Conservation (phyloP, 768 basidiomycete genomes). For the Multifurca ochricompacta region DNA sequence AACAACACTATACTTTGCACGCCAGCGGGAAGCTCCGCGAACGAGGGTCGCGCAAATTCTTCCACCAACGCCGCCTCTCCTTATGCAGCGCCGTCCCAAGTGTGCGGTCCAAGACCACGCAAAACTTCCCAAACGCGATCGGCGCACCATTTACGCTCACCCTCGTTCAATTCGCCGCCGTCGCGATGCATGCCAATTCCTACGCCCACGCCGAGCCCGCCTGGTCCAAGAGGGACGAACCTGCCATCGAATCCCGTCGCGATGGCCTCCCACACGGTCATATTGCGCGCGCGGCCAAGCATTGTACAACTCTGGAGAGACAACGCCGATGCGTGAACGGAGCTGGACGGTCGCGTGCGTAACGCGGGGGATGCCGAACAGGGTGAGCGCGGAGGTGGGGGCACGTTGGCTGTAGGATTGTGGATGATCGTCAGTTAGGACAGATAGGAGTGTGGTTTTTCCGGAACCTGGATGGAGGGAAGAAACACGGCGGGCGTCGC, state of each 20-base stretch:
- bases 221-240: slow-evolving; percentile 50
- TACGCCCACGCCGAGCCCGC: slow-evolving; percentile 44
- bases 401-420: slow-evolving; percentile 74
- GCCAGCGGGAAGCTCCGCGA: slow-evolving; percentile 58
- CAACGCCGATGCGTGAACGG: slow-evolving; percentile 62
- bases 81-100: slow-evolving; percentile 32
- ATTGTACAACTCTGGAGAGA: slow-evolving; percentile 85
- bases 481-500: too few species aligned
- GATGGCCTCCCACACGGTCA: slow-evolving; percentile 72
- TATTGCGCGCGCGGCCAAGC: slow-evolving; percentile 70
- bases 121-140: slow-evolving; percentile 51
- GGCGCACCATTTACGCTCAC: slow-evolving; percentile 34
- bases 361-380: slow-evolving; percentile 58
- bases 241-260: slow-evolving; percentile 87
- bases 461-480: slow-evolving; percentile 60
- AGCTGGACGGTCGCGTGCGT: slow-evolving; percentile 62
- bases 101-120: slow-evolving; percentile 48
- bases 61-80: slow-evolving; percentile 21
- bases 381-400: slow-evolving; percentile 35
- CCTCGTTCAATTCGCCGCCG: slow-evolving; percentile 33
- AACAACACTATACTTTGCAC: slow-evolving; percentile 79
- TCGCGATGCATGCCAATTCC: slow-evolving; percentile 33
- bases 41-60: slow-evolving; percentile 42
- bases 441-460: slow-evolving; percentile 86
- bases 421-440: slow-evolving; percentile 92